A percentile compares a stretch with the other conserved stretches of the same genome.
phyloP scores from a whole-genome alignment of 169 alveolate species.

The Plasmodium knowlesi region DNA sequence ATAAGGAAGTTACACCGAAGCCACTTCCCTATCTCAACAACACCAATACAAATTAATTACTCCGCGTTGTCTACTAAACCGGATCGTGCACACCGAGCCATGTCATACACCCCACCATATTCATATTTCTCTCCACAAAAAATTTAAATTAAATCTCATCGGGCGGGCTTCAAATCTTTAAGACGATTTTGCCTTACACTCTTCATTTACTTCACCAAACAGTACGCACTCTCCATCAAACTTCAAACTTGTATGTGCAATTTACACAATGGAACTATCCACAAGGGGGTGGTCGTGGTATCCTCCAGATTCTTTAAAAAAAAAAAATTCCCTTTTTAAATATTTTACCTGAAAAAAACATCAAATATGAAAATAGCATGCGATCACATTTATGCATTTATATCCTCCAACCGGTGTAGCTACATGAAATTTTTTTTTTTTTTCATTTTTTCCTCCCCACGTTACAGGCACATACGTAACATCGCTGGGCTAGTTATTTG shows the following conservation, averaged over 20 bases:
- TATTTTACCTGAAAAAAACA: not conserved
- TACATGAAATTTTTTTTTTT: not conserved
- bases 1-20: not conserved
- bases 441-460: not conserved
- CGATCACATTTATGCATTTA: no score
- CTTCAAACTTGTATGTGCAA: not conserved
- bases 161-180: not conserved
- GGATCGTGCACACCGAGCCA: not conserved
- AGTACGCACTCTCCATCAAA: not conserved
- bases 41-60: not conserved
- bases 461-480: not conserved
- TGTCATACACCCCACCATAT: not conserved
- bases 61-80: not conserved
- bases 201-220: not conserved
- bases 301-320: not conserved
- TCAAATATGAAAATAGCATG: not conserved
- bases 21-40: not conserved
- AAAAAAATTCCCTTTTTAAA: not conserved
- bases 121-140: not conserved
- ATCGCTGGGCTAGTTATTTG: not conserved
- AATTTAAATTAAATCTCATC: not conserved
- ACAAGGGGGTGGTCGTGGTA: not conserved
- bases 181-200: not conserved
- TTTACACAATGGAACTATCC: not conserved
- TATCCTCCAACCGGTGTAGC: not conserved